phyloP scores from a whole-genome alignment of 192 early-diverging fungal genomes.

The Backusella circina region DNA sequence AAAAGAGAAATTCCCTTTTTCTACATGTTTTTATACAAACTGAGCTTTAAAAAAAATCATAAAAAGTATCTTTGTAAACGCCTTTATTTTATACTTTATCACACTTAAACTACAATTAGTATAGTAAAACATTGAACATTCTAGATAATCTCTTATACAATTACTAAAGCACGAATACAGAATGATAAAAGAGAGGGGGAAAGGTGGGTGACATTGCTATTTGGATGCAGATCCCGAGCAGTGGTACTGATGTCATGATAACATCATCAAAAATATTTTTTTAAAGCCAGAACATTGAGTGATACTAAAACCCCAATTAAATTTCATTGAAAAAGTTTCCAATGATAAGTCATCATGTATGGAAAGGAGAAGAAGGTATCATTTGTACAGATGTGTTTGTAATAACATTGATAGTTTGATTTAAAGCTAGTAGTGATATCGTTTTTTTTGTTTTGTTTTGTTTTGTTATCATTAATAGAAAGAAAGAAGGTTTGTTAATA shows the following conservation, averaged over 20 bases:
- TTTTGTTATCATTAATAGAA: no score
- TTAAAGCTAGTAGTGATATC: no score
- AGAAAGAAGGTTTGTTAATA: no score
- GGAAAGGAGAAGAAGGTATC: background rate
- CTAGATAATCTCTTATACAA: background rate
- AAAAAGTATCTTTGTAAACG: background rate
- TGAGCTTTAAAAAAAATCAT: background rate
- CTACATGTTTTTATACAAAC: background rate
- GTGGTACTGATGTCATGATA: slow-evolving; percentile 7
- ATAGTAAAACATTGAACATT: background rate
- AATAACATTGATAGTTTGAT: no score
- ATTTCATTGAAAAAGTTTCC: background rate
- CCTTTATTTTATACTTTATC: background rate
- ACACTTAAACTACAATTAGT: background rate
- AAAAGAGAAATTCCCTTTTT: background rate
- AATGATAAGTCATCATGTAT: background rate
- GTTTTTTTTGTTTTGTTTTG: no score
- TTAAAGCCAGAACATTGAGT: background rate
- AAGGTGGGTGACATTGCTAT: background rate
- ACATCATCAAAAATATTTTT: background rate
- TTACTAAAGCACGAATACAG: background rate
- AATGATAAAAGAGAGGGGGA: background rate
- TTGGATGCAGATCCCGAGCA: background rate
- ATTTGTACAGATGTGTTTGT: no score
- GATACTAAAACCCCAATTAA: background rate